Evolutionary conservation across 2,329 filamentous ascomycete species (phyloP).

Genomic region (Penicillium occitanis): DNA sequence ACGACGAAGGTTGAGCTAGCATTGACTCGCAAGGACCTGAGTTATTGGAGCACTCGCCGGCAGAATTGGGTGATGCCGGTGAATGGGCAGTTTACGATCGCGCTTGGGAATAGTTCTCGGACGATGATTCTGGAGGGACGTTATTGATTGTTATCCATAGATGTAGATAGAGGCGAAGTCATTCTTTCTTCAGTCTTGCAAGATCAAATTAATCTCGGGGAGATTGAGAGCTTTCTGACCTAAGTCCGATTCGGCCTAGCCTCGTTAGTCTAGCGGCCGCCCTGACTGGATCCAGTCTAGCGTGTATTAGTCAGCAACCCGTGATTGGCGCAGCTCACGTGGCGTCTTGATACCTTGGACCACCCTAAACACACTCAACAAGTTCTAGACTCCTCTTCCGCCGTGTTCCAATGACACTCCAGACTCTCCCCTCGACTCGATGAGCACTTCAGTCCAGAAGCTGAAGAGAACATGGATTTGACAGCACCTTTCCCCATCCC

Average conservation of each 20-base stretch:
- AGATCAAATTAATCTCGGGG: not conserved
- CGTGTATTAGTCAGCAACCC: not conserved
- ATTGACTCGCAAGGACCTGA: conserved; percentile 67
- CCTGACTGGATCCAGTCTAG: not conserved
- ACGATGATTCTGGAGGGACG: conserved; percentile 34
- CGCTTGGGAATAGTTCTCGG: conserved; percentile 39
- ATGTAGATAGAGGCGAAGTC: not conserved
- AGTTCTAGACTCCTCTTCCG: not conserved
- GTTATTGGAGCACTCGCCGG: conserved; percentile 66
- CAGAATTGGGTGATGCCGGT: conserved; percentile 69
- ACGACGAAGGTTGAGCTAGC: conserved; percentile 56
- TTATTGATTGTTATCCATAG: conserved; percentile 24
- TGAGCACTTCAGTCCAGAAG: too few relatives aligned
- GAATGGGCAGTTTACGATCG: conserved; percentile 38
- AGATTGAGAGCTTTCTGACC: not conserved
- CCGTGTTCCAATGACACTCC: not conserved
- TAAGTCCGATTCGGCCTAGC: not conserved
- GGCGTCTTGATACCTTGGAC: not conserved
- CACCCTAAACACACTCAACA: not conserved
- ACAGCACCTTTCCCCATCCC: not conserved
- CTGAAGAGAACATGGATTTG: not conserved
- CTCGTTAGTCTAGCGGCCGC: not conserved
- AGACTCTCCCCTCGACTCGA: not conserved
- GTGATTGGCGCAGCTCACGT: conserved; percentile 12
- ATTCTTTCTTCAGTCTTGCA: not conserved